Base-by-base conservation (phyloP, 2,329 filamentous ascomycete genomes). In the Pseudogymnoascus sp. region DNA sequence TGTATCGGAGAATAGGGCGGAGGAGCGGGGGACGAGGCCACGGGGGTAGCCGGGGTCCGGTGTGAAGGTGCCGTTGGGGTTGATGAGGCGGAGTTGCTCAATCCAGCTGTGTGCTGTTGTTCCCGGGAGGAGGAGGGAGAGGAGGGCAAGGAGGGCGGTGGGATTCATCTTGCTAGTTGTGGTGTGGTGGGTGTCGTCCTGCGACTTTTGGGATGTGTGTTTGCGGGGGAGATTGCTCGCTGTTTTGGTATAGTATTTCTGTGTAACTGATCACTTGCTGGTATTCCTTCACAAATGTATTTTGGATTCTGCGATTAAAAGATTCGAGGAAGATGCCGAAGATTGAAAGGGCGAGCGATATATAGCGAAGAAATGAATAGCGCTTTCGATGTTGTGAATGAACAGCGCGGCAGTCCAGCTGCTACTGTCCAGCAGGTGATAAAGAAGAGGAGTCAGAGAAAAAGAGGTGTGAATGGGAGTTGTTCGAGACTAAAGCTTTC, bases 21-120 rank as follows among this genome's bases (percentile, higher is more conserved):
- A 74, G 9, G 77, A 79, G 64, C 89, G 85, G 42, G 81, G 74
- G 13, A 86, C 74, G 70, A 86, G 90, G 53, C 86, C 87, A 66
- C 91, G 87, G 13, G 88, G 78, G 72, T 87, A 96, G 38, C 92
- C 92, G 23, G 83, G 78, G 9, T 81, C 74, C 37, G 88, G 88
- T n/a, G 86, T 78, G 73, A 91, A 90, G 31, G 84, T 84, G 64
- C 91, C 91, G 70, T 91, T 88, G 37, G 82, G 73, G 61, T 85
- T 83, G 73, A 96, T 86, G 64, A 85, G 83, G 67, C 80, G 84
- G 60, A 92, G 79, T 70, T 87, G 81, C 75, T 96, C 91, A 60
- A 93, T 82, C 91, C 91, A 96, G 19, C 86, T 88, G 76, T 96
- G 92, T 40, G 84, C 86, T 15, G n/a, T 3, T 42, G n/a, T 42